phyloP scores from a whole-genome alignment of 1,284 basidiomycete species.

The Boletus hoseneyae region DNA sequence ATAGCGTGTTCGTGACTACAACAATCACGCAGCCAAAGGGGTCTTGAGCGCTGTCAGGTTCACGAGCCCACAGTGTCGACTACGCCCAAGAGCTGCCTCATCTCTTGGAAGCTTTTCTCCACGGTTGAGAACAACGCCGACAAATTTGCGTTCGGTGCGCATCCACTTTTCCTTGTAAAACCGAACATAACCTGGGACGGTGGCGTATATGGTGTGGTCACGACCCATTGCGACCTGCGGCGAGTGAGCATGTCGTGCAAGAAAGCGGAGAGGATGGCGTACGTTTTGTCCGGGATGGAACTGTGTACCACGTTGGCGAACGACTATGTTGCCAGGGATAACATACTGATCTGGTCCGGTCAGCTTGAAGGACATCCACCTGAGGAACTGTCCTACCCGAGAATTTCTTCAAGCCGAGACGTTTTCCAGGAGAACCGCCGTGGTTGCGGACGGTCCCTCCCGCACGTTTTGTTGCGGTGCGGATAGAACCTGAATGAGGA shows the following conservation, averaged over 20 bases:
- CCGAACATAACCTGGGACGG: slow-evolving; percentile 84
- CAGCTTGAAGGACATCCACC: slow-evolving; percentile 11
- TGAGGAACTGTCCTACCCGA: slow-evolving; percentile 58
- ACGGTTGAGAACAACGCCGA: slow-evolving; percentile 77
- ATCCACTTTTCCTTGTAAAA: slow-evolving; percentile 81
- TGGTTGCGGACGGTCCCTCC: slow-evolving; percentile 91
- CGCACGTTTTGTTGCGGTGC: slow-evolving; percentile 92
- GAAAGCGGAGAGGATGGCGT: slow-evolving; percentile 28
- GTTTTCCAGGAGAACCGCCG: slow-evolving; percentile 86
- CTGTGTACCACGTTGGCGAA: slow-evolving; percentile 85
- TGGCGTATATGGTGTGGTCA: slow-evolving; percentile 90
- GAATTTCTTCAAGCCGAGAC: slow-evolving; percentile 91
- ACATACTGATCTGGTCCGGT: slow-evolving; percentile 72
- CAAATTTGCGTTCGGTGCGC: slow-evolving; percentile 69
- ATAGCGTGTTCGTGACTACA: slow-evolving; percentile 22
- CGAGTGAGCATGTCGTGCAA: slow-evolving; percentile 12
- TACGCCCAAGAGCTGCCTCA: slow-evolving; percentile 65
- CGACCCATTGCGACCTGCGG: slow-evolving; percentile 81
- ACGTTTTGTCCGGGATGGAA: slow-evolving; percentile 94
- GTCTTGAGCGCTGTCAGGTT: slow-evolving; percentile 40
- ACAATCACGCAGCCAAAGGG: slow-evolving; percentile 7
- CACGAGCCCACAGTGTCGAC: slow-evolving; percentile 72
- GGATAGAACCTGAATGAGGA: slow-evolving; percentile 53
- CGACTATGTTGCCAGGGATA: slow-evolving; percentile 89
- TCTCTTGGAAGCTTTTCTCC: slow-evolving; percentile 85